phyloP scores from a whole-genome alignment of 495 filamentous ascomycete species.

The Lasiosphaeris hirsuta region DNA sequence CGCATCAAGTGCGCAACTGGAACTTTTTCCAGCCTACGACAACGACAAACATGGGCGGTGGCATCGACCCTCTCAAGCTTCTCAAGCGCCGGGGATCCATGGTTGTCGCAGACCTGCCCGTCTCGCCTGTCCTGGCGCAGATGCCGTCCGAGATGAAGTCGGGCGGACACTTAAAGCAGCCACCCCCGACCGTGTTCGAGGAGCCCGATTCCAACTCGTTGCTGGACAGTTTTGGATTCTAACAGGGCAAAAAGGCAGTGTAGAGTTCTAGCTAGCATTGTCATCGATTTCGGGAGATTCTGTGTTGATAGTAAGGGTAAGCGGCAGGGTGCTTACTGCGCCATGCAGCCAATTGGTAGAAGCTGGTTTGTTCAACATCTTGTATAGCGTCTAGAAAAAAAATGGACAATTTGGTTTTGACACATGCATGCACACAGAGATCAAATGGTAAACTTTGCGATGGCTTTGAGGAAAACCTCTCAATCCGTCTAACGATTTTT shows the following conservation, averaged over 20 bases:
- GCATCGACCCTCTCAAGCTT: slow-evolving; percentile 62
- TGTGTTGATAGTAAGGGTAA: too few species aligned
- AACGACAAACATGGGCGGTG: slow-evolving; percentile 32
- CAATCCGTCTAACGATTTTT: slow-evolving; percentile 5
- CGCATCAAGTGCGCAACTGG: slow-evolving; percentile 67
- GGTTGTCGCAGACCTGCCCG: slow-evolving; percentile 75
- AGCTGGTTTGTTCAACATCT: too few species aligned
- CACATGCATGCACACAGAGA: too few species aligned
- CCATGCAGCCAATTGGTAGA: too few species aligned
- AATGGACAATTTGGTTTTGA: too few species aligned
- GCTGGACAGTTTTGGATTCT: slow-evolving; percentile 77
- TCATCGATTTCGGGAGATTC: too few species aligned
- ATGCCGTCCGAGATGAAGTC: slow-evolving; percentile 41
- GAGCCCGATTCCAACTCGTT: slow-evolving; percentile 85
- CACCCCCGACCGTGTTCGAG: slow-evolving; percentile 76
- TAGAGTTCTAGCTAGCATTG: too few species aligned
- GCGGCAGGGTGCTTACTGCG: too few species aligned
- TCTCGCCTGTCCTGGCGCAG: slow-evolving; percentile 31
- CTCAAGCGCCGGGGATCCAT: slow-evolving; percentile 70
- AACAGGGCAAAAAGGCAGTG: not conserved
- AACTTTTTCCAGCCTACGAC: slow-evolving; percentile 64
- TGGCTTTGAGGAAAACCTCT: not conserved
- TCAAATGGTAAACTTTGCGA: too few species aligned
- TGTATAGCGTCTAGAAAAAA: too few species aligned
- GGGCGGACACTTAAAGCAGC: slow-evolving; percentile 51